Percentiles rank a stretch among this genome's conserved stretches.
These are phyloP conservation scores for Lachancea sp. DNA, from an alignment of 805 yeast species.

Conservation along the genomic window DNA sequence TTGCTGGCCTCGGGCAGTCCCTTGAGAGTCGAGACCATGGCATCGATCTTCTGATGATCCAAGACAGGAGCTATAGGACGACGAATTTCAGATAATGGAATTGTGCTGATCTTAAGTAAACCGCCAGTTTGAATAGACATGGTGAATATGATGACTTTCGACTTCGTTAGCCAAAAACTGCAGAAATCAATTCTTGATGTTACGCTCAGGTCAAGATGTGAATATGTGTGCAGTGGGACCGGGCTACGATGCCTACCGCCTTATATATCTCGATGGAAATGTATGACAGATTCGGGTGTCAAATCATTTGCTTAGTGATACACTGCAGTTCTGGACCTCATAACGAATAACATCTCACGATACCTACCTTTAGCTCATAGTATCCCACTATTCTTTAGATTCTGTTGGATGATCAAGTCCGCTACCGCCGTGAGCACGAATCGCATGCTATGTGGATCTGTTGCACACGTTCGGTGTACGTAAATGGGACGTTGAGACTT, in stretches of 20 bases:
- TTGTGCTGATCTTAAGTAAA: slow-evolving; percentile 36
- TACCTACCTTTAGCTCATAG: slow-evolving; percentile 32
- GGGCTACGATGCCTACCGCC: neutral
- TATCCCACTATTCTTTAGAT: slow-evolving; percentile 70
- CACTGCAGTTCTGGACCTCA: neutral
- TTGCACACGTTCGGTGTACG: slow-evolving; percentile 91
- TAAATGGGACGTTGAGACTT: slow-evolving; percentile 66
- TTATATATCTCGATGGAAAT: neutral
- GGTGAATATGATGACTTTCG: neutral
- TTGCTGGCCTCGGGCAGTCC: slow-evolving; percentile 59
- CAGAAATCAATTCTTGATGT: too few relatives aligned
- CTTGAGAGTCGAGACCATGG: slow-evolving; percentile 67
- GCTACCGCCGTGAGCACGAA: slow-evolving; percentile 90
- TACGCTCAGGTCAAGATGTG: too few relatives aligned
- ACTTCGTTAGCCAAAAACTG: too few relatives aligned
- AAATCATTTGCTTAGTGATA: neutral
- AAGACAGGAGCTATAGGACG: slow-evolving; percentile 85
- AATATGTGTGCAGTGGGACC: too few relatives aligned
- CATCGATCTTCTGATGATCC: slow-evolving; percentile 64
- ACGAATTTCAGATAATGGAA: slow-evolving; percentile 62
- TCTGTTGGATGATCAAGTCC: slow-evolving; percentile 81
- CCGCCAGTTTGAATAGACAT: slow-evolving; percentile 69
- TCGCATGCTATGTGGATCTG: slow-evolving; percentile 82
- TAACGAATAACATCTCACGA: neutral
- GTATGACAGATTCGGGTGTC: too few relatives aligned